Conservation (phyloP, 192 early-diverging fungal genomes). For the Coemansia sp. region DNA sequence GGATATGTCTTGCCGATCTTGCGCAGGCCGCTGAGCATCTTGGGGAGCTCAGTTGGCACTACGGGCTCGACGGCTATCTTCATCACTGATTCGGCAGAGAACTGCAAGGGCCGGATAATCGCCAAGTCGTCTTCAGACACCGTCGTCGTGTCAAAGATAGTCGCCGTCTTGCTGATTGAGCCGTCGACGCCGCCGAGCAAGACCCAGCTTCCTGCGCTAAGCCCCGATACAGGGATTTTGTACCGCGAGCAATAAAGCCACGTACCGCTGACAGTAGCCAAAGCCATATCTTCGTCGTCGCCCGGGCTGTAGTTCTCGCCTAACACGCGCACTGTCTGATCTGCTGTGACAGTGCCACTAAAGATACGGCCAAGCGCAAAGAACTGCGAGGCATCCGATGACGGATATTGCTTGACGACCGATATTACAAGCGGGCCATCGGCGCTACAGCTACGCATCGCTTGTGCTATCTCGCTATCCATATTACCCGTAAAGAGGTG, state of each 20-base stretch:
- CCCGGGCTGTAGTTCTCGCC: constrained; percentile 88
- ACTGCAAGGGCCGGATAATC: constrained; percentile 83
- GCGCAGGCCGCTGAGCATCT: constrained; percentile 95
- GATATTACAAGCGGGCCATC: constrained; percentile 93
- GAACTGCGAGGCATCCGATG: constrained; percentile 81
- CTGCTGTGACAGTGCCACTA: constrained; percentile 79
- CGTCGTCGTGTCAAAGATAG: constrained; percentile 66
- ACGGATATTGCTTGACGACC: constrained; percentile 89
- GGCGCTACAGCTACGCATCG: constrained; percentile 80
- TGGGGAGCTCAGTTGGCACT: constrained; percentile 96
- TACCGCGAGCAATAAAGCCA: constrained; percentile 84
- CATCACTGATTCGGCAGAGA: constrained; percentile 80
- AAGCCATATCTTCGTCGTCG: constrained; percentile 93
- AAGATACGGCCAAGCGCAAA: constrained; percentile 93
- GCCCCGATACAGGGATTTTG: constrained; percentile 72
- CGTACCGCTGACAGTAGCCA: constrained; percentile 69
- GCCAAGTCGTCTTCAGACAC: constrained; percentile 69
- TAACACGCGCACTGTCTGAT: constrained; percentile 83
- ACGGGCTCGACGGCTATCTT: constrained; percentile 98
- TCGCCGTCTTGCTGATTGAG: constrained; percentile 94
- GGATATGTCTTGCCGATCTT: constrained; percentile 97
- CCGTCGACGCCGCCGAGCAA: constrained; percentile 89
- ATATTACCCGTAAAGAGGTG: constrained; percentile 65
- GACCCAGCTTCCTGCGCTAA: constrained; percentile 88
- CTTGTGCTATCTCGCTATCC: constrained; percentile 60